Evolutionary conservation across 345 rosid species (phyloP).

Genomic region (Turnera subulata): DNA sequence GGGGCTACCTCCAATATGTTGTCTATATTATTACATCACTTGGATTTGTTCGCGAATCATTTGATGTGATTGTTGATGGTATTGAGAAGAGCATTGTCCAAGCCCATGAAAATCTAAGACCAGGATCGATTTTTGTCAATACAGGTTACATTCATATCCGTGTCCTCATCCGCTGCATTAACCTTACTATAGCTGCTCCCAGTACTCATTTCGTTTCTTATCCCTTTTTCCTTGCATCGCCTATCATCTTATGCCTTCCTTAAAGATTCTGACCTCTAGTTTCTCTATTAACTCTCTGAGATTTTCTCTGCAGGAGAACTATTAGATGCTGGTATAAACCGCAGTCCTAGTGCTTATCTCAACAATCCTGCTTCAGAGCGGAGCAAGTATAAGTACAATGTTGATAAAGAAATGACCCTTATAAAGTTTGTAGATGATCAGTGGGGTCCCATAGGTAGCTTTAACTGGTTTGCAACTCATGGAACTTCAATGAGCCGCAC

Average conservation of each 20-base stretch:
- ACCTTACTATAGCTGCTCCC: neutral
- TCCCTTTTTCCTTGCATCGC: too few species aligned
- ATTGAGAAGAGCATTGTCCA: constrained; percentile 76
- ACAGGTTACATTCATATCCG: constrained; percentile 37
- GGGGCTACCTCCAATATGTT: constrained; percentile 93
- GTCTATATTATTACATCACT: constrained; percentile 82
- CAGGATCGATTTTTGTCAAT: constrained; percentile 73
- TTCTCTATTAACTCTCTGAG: neutral
- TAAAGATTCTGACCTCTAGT: neutral
- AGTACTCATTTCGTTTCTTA: neutral
- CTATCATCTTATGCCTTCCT: neutral
- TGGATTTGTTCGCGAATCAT: constrained; percentile 90
- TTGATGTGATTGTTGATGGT: constrained; percentile 90
- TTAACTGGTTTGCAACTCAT: constrained; percentile 97
- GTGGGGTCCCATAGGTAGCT: constrained; percentile 88
- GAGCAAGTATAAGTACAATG: constrained; percentile 65
- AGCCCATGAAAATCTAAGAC: constrained; percentile 87
- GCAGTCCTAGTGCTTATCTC: constrained; percentile 97
- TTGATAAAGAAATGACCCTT: constrained; percentile 94
- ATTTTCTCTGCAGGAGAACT: constrained; percentile 57
- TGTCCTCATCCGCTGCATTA: too few species aligned
- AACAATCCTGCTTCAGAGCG: constrained; percentile 76
- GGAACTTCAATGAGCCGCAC: constrained; percentile 97
- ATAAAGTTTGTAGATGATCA: constrained; percentile 83
- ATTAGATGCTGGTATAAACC: constrained; percentile 81